phyloP scores from a whole-genome alignment of 2,329 filamentous ascomycete species.

The Beauveria caledonica region DNA sequence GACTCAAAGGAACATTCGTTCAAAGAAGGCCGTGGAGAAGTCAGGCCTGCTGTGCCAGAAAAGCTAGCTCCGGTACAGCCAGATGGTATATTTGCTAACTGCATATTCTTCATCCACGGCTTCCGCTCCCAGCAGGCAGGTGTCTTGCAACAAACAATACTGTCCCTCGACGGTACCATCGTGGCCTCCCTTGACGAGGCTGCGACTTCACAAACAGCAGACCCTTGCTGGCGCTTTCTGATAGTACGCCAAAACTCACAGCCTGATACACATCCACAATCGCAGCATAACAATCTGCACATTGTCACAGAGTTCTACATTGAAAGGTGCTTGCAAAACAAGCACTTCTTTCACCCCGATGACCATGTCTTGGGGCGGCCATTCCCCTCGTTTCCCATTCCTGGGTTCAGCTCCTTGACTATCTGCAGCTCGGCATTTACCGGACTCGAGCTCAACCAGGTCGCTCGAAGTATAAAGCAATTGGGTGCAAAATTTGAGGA shows the following conservation, averaged over 20 bases:
- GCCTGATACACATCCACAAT: conserved; percentile 34
- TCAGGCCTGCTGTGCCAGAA: conserved; percentile 8
- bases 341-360: conserved; percentile 59
- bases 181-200: conserved; percentile 35
- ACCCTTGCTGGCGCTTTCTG: conserved; percentile 36
- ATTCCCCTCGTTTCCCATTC: conserved; percentile 61
- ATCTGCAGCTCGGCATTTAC: conserved; percentile 78
- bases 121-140: conserved; percentile 46
- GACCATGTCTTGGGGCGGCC: conserved; percentile 69
- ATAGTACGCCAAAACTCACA: conserved; percentile 46
- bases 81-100: conserved; percentile 43
- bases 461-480: conserved; percentile 66
- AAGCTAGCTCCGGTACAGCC: conserved; percentile 17
- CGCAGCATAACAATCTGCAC: conserved; percentile 31
- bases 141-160: conserved; percentile 38
- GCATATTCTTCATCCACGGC: conserved; percentile 52
- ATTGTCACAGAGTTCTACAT: conserved; percentile 87
- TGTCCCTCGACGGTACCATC: conserved; percentile 38
- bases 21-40: conserved; percentile 17
- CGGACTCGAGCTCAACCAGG: conserved; percentile 76
- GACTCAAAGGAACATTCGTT: conserved; percentile 28
- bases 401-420: conserved; percentile 59
- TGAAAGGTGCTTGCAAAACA: conserved; percentile 76
- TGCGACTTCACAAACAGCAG: conserved; percentile 20
- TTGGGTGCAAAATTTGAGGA: conserved; percentile 78